Base-by-base conservation (phyloP, 352 stramenopile genomes). In the Pythium scleroteichum region DNA sequence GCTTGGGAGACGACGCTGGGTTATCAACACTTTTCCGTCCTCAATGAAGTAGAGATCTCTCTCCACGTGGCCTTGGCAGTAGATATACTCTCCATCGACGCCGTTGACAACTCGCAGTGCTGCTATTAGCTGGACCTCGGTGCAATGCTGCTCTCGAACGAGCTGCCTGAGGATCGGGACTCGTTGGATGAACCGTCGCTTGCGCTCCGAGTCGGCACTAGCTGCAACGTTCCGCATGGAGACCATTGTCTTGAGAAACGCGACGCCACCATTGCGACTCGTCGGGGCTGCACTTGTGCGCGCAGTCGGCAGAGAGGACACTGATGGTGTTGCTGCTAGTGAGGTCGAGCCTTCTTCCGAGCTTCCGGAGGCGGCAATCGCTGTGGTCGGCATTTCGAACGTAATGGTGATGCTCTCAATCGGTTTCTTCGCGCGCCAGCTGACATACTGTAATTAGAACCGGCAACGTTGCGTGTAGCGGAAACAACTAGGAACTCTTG, bases 11-110 rank as follows among this genome's bases (percentile, higher is more conserved):
- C 63, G 60, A 10, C 76, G 76, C 49, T 88, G 82, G 17, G 81
- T 88, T 59, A 92, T 81, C 38, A 84, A 65, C 33, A 94, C 79
- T 29, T 78, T 78, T 9, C 84, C 84, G 56, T 85, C 73, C 38
- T 92, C 80, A 41, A 94, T 82, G 56, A 94, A 87, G 60, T 75
- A 80, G 6, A 92, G 27, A 19, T 85, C 79, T n/a, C 69, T 68
- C 20, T 85, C 80, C 1, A 51, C 10, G 10, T 90, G 71, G 14
- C 80, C 84, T 59, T 94, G 78, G 14, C 40, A 71, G 49, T 80
- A 87, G 61, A 94, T 81, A 67, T 85, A 85, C 29, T 90, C 82
- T 22, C 75, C 77, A 44, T 87, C 77, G 1, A n/a, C 41, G 51
- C 73, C 90, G 9, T 60, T 67, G 9, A 59, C 53, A 23, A 73